Evolutionary conservation across 164 flowering plant species (phyloP).

Genomic region (Tetrastigma voinierianum): DNA sequence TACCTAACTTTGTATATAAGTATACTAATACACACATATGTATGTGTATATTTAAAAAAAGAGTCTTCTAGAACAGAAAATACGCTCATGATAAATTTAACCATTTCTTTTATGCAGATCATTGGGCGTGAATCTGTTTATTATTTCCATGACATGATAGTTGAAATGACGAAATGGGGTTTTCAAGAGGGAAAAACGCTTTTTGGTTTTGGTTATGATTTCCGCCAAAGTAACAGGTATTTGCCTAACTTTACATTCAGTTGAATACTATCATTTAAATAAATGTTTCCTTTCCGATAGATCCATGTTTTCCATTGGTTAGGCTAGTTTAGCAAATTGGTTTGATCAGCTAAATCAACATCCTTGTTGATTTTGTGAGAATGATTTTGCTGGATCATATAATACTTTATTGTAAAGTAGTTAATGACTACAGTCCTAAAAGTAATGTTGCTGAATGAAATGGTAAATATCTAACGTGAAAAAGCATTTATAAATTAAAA

Average conservation of each 20-base stretch:
- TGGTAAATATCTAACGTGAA: no score
- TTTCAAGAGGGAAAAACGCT: constrained; percentile 93
- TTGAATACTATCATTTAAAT: background rate
- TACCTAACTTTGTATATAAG: no score
- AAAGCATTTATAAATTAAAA: no score
- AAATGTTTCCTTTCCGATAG: background rate
- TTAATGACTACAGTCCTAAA: no score
- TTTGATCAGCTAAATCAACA: background rate
- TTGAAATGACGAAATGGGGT: constrained; percentile 90
- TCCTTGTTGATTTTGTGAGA: background rate
- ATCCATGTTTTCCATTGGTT: background rate
- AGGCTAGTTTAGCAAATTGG: no score
- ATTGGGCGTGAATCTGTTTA: constrained; percentile 77
- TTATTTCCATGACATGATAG: constrained; percentile 97
- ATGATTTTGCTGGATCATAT: background rate
- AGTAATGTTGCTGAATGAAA: no score
- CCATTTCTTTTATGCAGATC: constrained; percentile 43
- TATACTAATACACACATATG: no score
- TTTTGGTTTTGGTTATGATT: constrained; percentile 99
- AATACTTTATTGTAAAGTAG: no score
- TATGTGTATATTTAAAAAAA: no score
- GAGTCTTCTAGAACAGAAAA: background rate
- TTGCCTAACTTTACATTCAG: background rate
- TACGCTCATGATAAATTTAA: background rate
- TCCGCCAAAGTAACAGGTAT: constrained; percentile 97